Percentiles rank a stretch among this genome's conserved stretches.
Evolutionary conservation across 169 alveolate species (phyloP).

Genomic region (Plasmodium blacklocki): DNA sequence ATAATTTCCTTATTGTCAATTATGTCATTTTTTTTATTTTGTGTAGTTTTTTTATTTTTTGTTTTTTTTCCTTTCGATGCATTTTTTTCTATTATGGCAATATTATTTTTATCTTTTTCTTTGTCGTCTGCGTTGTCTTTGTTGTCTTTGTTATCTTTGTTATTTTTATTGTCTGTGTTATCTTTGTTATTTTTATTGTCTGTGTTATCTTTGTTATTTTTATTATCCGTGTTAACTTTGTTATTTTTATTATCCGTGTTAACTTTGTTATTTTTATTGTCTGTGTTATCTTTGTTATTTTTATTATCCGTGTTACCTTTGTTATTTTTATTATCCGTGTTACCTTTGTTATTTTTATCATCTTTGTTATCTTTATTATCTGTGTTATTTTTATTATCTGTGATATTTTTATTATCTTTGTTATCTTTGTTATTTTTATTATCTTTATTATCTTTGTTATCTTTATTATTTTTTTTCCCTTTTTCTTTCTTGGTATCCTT

Average conservation of each 20-base stretch:
- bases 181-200: no score
- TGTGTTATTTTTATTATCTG: constrained; percentile 18
- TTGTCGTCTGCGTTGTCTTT: no score
- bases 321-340: constrained; percentile 4
- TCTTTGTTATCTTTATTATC: constrained; percentile 5
- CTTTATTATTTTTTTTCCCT: constrained; percentile 31
- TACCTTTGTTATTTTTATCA: not conserved
- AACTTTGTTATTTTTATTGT: not conserved
- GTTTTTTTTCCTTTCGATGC: no score
- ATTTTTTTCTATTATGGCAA: no score
- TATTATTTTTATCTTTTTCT: no score
- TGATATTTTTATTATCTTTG: not conserved
- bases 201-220: no score
- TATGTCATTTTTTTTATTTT: no score
- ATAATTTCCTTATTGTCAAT: no score
- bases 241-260: not conserved
- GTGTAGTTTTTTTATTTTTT: no score
- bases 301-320: not conserved
- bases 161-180: no score
- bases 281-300: not conserved
- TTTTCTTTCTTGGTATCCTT: constrained; percentile 25
- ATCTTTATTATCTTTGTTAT: constrained; percentile 11
- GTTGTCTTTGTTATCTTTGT: no score
- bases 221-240: not conserved
- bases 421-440: not conserved